Conservation (phyloP, 2,329 filamentous ascomycete genomes). For the Zasmidium citrigriseum region DNA sequence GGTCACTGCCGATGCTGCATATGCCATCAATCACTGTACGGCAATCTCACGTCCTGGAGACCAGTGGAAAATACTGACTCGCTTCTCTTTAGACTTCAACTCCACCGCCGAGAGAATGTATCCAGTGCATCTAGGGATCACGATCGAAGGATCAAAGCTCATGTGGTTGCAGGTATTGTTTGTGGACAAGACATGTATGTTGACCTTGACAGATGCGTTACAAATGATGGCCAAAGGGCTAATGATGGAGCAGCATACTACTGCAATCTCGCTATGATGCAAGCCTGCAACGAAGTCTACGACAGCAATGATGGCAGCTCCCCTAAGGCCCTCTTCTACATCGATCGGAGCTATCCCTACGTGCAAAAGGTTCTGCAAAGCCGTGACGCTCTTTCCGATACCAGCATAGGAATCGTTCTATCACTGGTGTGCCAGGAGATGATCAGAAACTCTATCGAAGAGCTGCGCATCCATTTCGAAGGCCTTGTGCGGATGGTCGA, state of each 20-base stretch:
- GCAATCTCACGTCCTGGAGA: neutral
- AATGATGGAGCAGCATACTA: neutral
- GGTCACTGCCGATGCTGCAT: neutral
- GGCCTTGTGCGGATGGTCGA: neutral
- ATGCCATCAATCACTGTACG: neutral
- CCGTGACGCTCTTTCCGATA: neutral
- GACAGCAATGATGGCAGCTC: neutral
- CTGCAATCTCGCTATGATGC: neutral
- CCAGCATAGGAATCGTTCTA: neutral
- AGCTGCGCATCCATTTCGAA: neutral
- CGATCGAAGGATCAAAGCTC: neutral
- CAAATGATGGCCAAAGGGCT: neutral
- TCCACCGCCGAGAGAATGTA: neutral
- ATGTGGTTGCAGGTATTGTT: neutral
- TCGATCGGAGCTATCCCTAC: neutral
- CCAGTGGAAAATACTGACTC: neutral
- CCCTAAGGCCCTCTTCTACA: neutral
- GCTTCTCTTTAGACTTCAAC: neutral
- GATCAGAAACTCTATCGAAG: neutral
- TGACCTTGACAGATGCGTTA: neutral
- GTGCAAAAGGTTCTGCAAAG: neutral
- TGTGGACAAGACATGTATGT: neutral
- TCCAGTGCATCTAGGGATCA: neutral
- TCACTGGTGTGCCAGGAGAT: neutral
- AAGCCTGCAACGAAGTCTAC: neutral